Base-by-base conservation (phyloP, 2,329 filamentous ascomycete species). In the Calonectria pseudoreteaudii region DNA sequence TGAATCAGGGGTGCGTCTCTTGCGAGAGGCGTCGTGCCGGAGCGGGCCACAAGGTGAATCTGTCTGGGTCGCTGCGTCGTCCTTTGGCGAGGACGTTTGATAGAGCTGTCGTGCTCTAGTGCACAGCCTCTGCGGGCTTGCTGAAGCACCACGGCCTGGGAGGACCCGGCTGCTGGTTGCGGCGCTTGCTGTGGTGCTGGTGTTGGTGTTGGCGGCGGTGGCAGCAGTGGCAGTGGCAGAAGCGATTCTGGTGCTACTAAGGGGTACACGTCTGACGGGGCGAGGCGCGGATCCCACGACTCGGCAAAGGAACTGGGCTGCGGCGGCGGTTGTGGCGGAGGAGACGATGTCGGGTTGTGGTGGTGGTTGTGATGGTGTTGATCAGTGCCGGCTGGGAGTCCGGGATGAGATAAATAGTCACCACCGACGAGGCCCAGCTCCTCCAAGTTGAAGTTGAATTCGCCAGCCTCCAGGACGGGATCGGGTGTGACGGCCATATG, bases 361-460 rank as follows among this genome's bases (percentile, higher is more conserved):
- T 78, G n/a, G n/a, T n/a, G n/a, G n/a, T n/a, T n/a, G n/a, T n/a
- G n/a, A n/a, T n/a, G n/a, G n/a, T n/a, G n/a, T n/a, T n/a, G 72
- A 26, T 75, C 50, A 30, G 66, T 60, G 23, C 49, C 56, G 30
- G 50, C 60, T 0, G 80, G 75, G 73, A 82, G 56, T 14, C 73
- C 75, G 9, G 76, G 70, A 71, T 82, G 81, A 71, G 82, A 82
- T 78, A 85, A 81, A 75, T 83, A 80, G 56, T 81, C 76, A 23
- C 72, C 66, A 31, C 75, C 72, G 53, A 83, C 82, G 75, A 83
- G 83, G 20, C 77, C 80, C 30, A 84, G 76, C 68, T 84, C 80
- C 36, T 82, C 82, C 75, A 86, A 81, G 70, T 79, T 80, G 74
- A 86, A 85, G 79, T 79, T 78, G 77, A 85, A 84, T 72, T 84